These are phyloP conservation scores for Exserohilum rostratum DNA, from an alignment of 2,329 filamentous ascomycete species.

Conservation along the genomic window DNA sequence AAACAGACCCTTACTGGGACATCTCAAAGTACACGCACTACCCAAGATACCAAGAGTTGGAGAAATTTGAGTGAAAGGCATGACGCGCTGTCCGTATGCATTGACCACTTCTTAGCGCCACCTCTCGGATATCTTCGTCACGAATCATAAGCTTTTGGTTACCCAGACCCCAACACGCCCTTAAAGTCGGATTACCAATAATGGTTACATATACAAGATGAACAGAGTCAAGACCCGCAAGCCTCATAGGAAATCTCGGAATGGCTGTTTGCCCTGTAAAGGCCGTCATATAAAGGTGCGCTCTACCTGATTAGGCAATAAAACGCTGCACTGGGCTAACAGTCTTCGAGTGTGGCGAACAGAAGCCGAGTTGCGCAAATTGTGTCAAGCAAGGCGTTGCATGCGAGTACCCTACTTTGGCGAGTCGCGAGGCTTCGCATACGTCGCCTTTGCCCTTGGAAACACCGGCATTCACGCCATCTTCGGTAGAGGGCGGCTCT, in stretches of 20 bases:
- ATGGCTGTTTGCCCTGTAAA: constrained; percentile 40
- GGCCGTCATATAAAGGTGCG: constrained; percentile 38
- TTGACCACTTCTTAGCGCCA: constrained; percentile 7
- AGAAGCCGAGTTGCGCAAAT: constrained; percentile 37
- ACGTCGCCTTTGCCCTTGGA: constrained; percentile 22
- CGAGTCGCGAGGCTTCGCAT: constrained; percentile 21
- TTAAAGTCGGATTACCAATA: constrained; percentile 3
- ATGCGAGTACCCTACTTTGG: constrained; percentile 35
- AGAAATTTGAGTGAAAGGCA: no score
- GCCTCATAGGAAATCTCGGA: constrained; percentile 38
- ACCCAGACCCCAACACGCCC: constrained; percentile 12
- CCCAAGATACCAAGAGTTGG: not conserved
- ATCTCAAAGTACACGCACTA: not conserved
- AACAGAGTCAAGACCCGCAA: constrained; percentile 35
- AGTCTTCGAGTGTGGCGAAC: constrained; percentile 38
- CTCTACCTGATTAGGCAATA: not conserved
- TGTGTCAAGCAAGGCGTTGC: constrained; percentile 39
- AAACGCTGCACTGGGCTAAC: constrained; percentile 14
- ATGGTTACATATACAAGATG: constrained; percentile 23
- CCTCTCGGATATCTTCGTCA: not conserved
- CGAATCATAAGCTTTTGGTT: constrained; percentile 8
- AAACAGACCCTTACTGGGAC: not conserved
- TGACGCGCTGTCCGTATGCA: not conserved
- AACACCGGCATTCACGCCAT: constrained; percentile 19
- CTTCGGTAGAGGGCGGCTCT: constrained; percentile 25